phyloP scores from a whole-genome alignment of 164 flowering plant genomes.

The Berberis vulgaris region DNA sequence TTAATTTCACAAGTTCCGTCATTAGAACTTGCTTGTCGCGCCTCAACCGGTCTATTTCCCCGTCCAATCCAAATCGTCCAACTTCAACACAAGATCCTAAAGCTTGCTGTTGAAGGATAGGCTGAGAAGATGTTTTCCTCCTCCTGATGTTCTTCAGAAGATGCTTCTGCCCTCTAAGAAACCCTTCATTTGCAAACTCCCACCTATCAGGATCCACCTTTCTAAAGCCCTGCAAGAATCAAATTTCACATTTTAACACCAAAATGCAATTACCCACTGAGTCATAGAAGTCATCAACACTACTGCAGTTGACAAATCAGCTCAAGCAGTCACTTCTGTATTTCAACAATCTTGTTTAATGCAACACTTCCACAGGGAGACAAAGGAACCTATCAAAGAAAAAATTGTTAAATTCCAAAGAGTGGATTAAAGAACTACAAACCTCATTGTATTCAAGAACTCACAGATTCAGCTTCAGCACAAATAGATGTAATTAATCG shows the following conservation, averaged over 20 bases:
- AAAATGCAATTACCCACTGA: not conserved
- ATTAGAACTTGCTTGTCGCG: conserved; percentile 58
- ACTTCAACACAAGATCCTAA: conserved; percentile 53
- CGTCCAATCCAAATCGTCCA: conserved; percentile 53
- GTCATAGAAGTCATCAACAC: no score
- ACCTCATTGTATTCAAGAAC: no score
- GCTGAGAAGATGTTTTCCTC: conserved; percentile 32
- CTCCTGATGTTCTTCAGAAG: conserved; percentile 58
- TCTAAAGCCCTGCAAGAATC: conserved; percentile 58
- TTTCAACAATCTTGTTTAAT: no score
- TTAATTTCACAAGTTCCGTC: conserved; percentile 59
- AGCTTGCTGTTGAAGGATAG: conserved; percentile 20
- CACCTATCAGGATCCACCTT: conserved; percentile 82
- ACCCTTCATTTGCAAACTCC: conserved; percentile 88
- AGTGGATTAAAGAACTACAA: no score
- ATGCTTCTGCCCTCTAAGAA: conserved; percentile 65
- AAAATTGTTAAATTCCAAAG: no score
- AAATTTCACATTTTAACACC: conserved; percentile 3
- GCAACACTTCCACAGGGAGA: no score
- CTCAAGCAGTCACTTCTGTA: no score
- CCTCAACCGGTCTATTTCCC: conserved; percentile 52
- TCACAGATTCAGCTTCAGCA: no score
- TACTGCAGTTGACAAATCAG: no score
- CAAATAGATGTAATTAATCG: no score
- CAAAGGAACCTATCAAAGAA: no score